Evolutionary conservation across 2,329 filamentous ascomycete genomes (phyloP), one percentile per base, ranked within the genome.

Genomic region (Aspergillus calidoustus): DNA sequence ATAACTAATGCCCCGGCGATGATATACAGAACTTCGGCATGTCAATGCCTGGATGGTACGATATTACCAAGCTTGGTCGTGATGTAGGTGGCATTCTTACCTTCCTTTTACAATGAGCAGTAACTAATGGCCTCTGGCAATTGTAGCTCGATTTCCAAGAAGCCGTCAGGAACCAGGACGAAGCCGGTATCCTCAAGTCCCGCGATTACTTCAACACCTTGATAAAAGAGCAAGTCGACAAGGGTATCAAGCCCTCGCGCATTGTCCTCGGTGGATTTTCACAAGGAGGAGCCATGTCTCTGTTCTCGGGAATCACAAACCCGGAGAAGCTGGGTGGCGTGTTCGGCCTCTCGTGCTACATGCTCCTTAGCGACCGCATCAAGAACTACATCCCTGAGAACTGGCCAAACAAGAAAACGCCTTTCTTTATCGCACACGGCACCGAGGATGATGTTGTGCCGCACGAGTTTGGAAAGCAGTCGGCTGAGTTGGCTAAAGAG

Each of bases 371-470:
- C 65, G 80, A 85, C 64, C 90, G 89, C 72, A 76, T 92, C 67
- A 82, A 84, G 72, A 83, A 83, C 8, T 80, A 86, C 65, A 75
- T 86, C 17, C 81, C 84, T 2, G 81, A 84, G 47, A 75, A 79
- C 28, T 85, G 80, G 67, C 81, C 84, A 59, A 93, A 92, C 76
- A 87, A 89, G 76, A 82, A 90, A 46, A 97, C 92, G 1, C 91
- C 91, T 1, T 88, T 98, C 65, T 91, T 95, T 77, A 90, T 97
- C 88, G 92, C 86, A 13, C 95, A 98, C 70, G 95, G 95, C n/a
- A 85, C 89, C 64, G 79, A 79, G 0, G 94, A 99, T 76, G 84
- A 84, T 15, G 80, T 97, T 3, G 91, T 97, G 8, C 84, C 83
- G 68, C 85, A 88, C 48, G 79, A 84, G 59, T 89, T 91, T 77